Base-by-base conservation (phyloP, 192 early-diverging fungal species). In the Irineochytrium annulatum region DNA sequence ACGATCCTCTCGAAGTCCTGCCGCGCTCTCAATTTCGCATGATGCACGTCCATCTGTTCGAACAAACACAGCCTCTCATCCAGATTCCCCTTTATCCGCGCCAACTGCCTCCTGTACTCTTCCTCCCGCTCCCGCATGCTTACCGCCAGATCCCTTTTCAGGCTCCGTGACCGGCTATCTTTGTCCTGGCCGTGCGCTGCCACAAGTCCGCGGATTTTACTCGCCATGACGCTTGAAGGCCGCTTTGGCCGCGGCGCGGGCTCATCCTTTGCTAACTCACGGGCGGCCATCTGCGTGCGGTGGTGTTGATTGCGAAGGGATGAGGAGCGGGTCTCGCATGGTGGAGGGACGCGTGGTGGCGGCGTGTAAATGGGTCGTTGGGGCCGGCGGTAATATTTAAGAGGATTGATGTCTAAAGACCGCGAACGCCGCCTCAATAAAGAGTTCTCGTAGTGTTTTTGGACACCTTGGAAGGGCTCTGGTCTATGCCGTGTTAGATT, bases 61-160 rank as follows among this genome's bases (percentile, higher is more conserved):
- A 65, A 65, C 19, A 65, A 29, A 52, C 63, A 65, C 19, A 65
- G 43, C 45, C 63, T 65, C 8, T 59, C 30, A 8, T 65, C 45
- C 52, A 65, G 26, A 29, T 58, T 57, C 24, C 35, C 28, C 17
- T 65, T 39, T 2, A 58, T 65, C 1, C 24, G 13, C 27, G 30
- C 17, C 17, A 65, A 37, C 3, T 31, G 31, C 22, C n/a, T 32
- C 52, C 39, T 45, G 34, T 65, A 65, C 37, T 41, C 37, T 41
- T 41, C n/a, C 28, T 64, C 62, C 13, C 37, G 35, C 13, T 46
- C 54, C n/a, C 54, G 34, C 37, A 41, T 56, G 5, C 30, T 64
- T 24, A 3, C 27, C 8, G 17, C 6, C 13, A 32, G 45, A 39
- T 64, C 20, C 8, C 30, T 55, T 20, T 8, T 45, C 39, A 1